Evolutionary conservation across 768 basidiomycete genomes (phyloP).

Genomic region (Kwoniella sp.): DNA sequence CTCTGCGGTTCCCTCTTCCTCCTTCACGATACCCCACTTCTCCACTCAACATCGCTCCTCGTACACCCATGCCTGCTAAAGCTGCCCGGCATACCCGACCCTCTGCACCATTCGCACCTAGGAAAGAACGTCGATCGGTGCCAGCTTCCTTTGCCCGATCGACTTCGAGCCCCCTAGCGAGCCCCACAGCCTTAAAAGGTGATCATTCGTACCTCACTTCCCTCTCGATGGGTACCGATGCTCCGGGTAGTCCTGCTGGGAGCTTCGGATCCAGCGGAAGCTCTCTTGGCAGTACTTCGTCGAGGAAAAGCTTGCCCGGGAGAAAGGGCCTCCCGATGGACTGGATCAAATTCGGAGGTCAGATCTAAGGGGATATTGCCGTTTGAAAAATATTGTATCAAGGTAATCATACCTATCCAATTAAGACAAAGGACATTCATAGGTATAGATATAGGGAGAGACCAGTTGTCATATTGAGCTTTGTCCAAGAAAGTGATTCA

Average conservation of each 20-base stretch:
- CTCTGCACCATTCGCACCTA: constrained; percentile 4
- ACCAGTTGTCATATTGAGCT: background rate
- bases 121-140: constrained; percentile 1
- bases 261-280: constrained; percentile 1
- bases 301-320: constrained; percentile 18
- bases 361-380: background rate
- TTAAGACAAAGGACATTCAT: background rate
- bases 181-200: constrained; percentile 11
- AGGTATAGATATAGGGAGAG: too few relatives aligned
- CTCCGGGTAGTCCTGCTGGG: background rate
- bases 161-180: background rate
- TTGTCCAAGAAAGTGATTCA: background rate
- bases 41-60: background rate
- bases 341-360: constrained; percentile 20
- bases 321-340: constrained; percentile 18
- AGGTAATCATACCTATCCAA: background rate
- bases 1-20: constrained; percentile 18
- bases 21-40: constrained; percentile 6
- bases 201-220: constrained; percentile 25
- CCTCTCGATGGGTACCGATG: constrained; percentile 1
- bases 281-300: constrained; percentile 11
- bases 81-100: background rate
- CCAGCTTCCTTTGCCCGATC: background rate
- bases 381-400: background rate
- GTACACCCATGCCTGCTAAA: constrained; percentile 5